Evolutionary conservation across 495 filamentous ascomycete genomes (phyloP), one percentile per base, ranked within the genome.

Genomic region (Cercophora newfieldiana): DNA sequence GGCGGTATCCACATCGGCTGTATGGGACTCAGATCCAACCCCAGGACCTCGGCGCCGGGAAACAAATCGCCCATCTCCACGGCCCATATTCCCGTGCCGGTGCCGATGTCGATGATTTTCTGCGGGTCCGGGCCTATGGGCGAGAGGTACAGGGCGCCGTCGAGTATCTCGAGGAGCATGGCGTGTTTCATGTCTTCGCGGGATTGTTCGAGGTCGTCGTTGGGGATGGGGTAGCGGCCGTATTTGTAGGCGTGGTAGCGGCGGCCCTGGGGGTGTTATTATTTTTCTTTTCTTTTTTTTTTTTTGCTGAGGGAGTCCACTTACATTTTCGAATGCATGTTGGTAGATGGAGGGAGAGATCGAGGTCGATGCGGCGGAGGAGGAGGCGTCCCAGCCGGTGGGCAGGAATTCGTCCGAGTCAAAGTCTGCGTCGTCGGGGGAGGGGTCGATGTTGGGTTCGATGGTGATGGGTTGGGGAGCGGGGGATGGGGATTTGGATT

Each of bases 11-110:
- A 83, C 53, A 70, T 55, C 0, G 85, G 84, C 63, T 87, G 85
- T 66, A 87, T 87, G 1, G 84, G 80, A 26, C 82, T 85, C 51
- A 90, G 80, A 71, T 91, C 88, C 33, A 87, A 83, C 12, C 88
- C 88, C 50, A 86, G 68, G 10, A 89, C 77, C 28, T 82, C 79
- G 57, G 71, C 69, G 21, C 61, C 68, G 47, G 73, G 73, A 72
- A 81, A 83, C 25, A 79, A 67, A 59, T 89, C 86, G 7, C 79
- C 72, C 73, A 82, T 63, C 59, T 85, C 81, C 7, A 84, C 66
- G 21, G 61, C 61, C 61, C 61, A 63, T 8, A 63, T 55, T 7
- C 61, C 61, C 21, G 61, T 63, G 7, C 61, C 61, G 8, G 61
- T 63, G 3, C 61, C 61, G 12, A 63, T 26, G 21, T 63, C 61